Percentiles rank a stretch among this genome's conserved stretches.
These are phyloP conservation scores for Comarum palustre DNA, from an alignment of 306 rosid genomes.

Conservation along the genomic window DNA sequence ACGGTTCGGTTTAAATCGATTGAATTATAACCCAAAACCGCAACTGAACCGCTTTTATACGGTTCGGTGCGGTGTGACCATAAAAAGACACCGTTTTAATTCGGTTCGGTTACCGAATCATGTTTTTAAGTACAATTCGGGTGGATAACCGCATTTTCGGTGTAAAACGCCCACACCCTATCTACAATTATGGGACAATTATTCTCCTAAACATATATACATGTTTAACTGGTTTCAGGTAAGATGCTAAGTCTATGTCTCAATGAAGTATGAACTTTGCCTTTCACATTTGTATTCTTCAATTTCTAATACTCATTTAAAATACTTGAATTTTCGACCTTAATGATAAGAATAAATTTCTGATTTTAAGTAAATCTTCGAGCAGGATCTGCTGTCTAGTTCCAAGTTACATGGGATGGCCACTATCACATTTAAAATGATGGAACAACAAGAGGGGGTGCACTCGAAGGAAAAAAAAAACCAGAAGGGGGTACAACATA, in stretches of 20 bases:
- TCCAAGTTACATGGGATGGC: constrained; percentile 25
- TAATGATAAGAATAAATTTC: neutral
- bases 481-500: constrained; percentile 12
- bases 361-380: no score
- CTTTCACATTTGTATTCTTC: neutral
- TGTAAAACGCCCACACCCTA: no score
- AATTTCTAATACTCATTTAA: no score
- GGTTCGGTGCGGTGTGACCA: no score
- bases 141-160: no score
- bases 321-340: neutral
- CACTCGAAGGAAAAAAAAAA: neutral
- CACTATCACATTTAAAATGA: neutral
- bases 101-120: no score
- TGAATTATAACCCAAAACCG: no score
- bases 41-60: no score
- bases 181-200: no score
- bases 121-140: no score
- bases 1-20: no score
- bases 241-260: neutral
- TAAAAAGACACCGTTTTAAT: no score
- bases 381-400: neutral
- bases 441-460: neutral
- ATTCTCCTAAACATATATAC: neutral
- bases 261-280: neutral
- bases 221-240: neutral